Evolutionary conservation across 2,329 filamentous ascomycete genomes (phyloP).

Genomic region (Alternaria sp.): DNA sequence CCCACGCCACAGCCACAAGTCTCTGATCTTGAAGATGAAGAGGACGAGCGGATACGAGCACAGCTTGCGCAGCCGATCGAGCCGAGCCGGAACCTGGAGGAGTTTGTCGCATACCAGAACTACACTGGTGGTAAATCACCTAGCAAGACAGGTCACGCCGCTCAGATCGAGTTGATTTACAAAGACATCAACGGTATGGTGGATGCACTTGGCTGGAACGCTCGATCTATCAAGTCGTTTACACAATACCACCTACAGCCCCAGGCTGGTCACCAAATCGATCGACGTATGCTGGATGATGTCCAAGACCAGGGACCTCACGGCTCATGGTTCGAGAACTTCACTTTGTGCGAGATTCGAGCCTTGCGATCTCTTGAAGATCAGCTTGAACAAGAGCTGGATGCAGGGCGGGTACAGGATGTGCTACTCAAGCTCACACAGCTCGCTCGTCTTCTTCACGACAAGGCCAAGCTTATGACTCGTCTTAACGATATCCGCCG

Average conservation of each 20-base stretch:
- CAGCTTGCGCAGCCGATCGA: slow-evolving; percentile 67
- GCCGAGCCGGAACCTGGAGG: slow-evolving; percentile 68
- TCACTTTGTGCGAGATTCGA: slow-evolving; percentile 77
- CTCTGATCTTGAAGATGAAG: slow-evolving; percentile 57
- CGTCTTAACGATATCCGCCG: slow-evolving; percentile 81
- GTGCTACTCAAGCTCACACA: slow-evolving; percentile 72
- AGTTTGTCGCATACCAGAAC: slow-evolving; percentile 67
- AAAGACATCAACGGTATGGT: slow-evolving; percentile 93
- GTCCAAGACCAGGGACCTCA: slow-evolving; percentile 45
- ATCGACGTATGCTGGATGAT: slow-evolving; percentile 68
- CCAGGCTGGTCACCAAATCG: slow-evolving; percentile 60
- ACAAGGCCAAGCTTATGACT: slow-evolving; percentile 70
- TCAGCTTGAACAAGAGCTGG: slow-evolving; percentile 69
- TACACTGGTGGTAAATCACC: slow-evolving; percentile 48
- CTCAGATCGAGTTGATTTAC: slow-evolving; percentile 64
- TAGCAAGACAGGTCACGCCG: slow-evolving; percentile 52
- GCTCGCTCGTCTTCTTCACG: slow-evolving; percentile 71
- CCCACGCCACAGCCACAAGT: slow-evolving; percentile 48
- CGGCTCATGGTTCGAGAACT: slow-evolving; percentile 64
- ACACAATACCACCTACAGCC: slow-evolving; percentile 66
- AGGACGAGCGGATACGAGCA: slow-evolving; percentile 71
- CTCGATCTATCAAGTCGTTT: slow-evolving; percentile 67
- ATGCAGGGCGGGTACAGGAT: slow-evolving; percentile 71
- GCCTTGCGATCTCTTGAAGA: slow-evolving; percentile 68
- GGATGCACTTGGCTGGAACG: slow-evolving; percentile 87